Evolutionary conservation across 176 grass and related monocot species (phyloP).

Genomic region (Juncus effusus): DNA sequence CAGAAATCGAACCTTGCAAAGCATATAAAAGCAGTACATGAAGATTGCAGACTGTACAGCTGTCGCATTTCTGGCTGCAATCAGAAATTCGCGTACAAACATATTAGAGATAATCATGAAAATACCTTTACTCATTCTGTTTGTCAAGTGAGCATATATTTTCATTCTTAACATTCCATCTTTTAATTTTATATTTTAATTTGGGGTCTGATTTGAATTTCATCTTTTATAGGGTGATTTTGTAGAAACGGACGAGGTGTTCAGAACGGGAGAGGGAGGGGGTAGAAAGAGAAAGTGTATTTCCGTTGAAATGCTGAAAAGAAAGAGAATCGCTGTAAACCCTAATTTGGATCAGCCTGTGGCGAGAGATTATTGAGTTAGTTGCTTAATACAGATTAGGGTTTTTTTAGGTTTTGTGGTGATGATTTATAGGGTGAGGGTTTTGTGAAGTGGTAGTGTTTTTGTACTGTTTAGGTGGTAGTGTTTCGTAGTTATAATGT

Average conservation of each 20-base stretch:
- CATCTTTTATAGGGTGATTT: conserved; percentile 9
- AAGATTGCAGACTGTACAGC: conserved; percentile 38
- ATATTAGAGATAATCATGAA: conserved; percentile 87
- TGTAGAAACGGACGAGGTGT: conserved; percentile 32
- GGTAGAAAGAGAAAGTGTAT: conserved; percentile 28
- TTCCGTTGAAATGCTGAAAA: conserved; percentile 15
- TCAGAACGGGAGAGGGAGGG: conserved; percentile 10
- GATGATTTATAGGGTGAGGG: neutral
- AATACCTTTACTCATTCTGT: conserved; percentile 39
- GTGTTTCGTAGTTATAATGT: no score
- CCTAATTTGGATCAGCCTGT: neutral
- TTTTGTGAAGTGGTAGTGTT: neutral
- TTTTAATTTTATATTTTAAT: neutral
- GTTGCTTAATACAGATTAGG: conserved; percentile 12
- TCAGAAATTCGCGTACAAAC: conserved; percentile 63
- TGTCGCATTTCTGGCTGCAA: conserved; percentile 55
- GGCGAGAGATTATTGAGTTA: conserved; percentile 10
- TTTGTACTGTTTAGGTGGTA: no score
- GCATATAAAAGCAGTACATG: conserved; percentile 57
- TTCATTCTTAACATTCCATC: neutral
- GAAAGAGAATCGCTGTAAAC: conserved; percentile 12
- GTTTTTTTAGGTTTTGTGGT: neutral
- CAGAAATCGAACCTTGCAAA: conserved; percentile 73
- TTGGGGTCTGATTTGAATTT: neutral
- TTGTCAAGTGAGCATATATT: conserved; percentile 34